Evolutionary conservation across 352 stramenopile genomes (phyloP).

Genomic region (Pythium scleroteichum): DNA sequence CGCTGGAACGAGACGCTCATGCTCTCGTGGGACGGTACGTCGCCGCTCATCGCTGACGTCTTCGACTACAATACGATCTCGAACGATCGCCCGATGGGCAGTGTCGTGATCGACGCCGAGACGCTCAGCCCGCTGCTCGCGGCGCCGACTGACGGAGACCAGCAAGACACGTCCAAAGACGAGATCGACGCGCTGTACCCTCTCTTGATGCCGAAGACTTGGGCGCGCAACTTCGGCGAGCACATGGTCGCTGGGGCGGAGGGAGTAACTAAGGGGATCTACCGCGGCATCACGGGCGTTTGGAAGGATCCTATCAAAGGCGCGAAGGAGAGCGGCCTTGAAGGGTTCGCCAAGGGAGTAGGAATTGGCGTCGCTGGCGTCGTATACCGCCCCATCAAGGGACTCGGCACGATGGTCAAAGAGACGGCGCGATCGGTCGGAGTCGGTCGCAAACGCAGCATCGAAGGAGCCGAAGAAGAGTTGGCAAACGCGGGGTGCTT

Average conservation of each 20-base stretch:
- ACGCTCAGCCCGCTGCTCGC: conserved; percentile 38
- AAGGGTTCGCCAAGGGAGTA: conserved; percentile 75
- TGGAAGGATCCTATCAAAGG: conserved; percentile 82
- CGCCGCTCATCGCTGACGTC: conserved; percentile 65
- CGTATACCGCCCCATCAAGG: conserved; percentile 71
- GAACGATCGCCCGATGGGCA: conserved; percentile 68
- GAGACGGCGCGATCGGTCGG: conserved; percentile 71
- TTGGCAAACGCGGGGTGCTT: conserved; percentile 57
- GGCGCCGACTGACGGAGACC: not conserved
- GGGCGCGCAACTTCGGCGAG: conserved; percentile 76
- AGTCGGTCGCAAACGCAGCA: conserved; percentile 50
- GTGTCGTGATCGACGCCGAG: conserved; percentile 42
- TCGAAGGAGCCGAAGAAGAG: conserved; percentile 38
- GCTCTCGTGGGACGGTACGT: conserved; percentile 77
- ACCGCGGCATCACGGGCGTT: conserved; percentile 69
- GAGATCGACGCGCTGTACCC: conserved; percentile 58
- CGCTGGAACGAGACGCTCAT: conserved; percentile 70
- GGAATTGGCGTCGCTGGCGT: conserved; percentile 67
- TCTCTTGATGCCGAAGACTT: conserved; percentile 64
- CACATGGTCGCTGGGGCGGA: conserved; percentile 79
- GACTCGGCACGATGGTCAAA: conserved; percentile 75
- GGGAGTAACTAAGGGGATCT: conserved; percentile 67
- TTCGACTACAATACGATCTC: conserved; percentile 75
- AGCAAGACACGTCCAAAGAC: conserved; percentile 7
- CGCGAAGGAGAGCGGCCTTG: conserved; percentile 67